A percentile compares a stretch with the other conserved stretches of the same genome.
Evolutionary conservation across 2,329 filamentous ascomycete genomes (phyloP).

Genomic region (Cytospora piceae): DNA sequence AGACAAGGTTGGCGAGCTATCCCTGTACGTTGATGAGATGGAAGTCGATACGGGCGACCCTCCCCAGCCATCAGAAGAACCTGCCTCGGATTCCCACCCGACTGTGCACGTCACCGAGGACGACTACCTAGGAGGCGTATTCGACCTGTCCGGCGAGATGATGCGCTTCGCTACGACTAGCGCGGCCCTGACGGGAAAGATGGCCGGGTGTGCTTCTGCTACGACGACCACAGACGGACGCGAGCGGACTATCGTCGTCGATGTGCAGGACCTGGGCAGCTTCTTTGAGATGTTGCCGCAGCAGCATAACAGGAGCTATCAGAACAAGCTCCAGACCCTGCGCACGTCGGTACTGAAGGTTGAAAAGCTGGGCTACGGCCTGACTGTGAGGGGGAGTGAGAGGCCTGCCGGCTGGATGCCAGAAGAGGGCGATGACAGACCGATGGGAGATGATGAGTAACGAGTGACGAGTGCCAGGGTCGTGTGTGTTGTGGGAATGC

Average conservation of each 20-base stretch:
- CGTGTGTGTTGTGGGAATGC: neutral
- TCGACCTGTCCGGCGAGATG: constrained; percentile 92
- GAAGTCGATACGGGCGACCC: constrained; percentile 41
- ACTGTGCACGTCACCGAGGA: constrained; percentile 70
- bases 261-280: constrained; percentile 78
- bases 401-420: constrained; percentile 91
- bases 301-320: constrained; percentile 59
- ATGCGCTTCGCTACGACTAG: constrained; percentile 95
- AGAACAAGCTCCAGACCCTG: constrained; percentile 86
- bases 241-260: constrained; percentile 69
- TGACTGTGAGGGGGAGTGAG: constrained; percentile 85
- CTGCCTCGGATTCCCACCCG: constrained; percentile 31
- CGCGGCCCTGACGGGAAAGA: constrained; percentile 72
- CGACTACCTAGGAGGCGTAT: constrained; percentile 89
- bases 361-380: constrained; percentile 84
- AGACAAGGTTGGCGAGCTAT: constrained; percentile 46
- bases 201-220: constrained; percentile 40
- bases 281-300: constrained; percentile 75
- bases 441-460: constrained; percentile 19
- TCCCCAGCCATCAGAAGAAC: constrained; percentile 13
- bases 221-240: constrained; percentile 35
- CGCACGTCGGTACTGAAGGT: constrained; percentile 90
- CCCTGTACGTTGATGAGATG: constrained; percentile 36
- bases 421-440: constrained; percentile 56
- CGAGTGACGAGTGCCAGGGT: neutral